A percentile compares a stretch with the other conserved stretches of the same genome.
Evolutionary conservation across 1,139 yeast species (phyloP).

Genomic region (Candida sp.): DNA sequence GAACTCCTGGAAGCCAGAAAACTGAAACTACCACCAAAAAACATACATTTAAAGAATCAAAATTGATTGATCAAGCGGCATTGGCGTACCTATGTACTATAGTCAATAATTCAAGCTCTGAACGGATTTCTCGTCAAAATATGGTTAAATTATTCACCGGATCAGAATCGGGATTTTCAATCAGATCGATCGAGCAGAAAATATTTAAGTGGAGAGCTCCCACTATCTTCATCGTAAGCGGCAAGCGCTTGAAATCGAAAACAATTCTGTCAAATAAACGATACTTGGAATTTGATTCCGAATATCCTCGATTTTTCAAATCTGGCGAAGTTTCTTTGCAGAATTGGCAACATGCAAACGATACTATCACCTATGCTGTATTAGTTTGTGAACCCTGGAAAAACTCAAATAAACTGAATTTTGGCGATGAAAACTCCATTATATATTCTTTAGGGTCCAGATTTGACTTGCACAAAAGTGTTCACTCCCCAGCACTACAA

Average conservation of each 20-base stretch:
- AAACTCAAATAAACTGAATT: conserved; percentile 64
- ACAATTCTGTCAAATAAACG: conserved; percentile 42
- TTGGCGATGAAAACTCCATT: conserved; percentile 57
- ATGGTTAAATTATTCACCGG: conserved; percentile 70
- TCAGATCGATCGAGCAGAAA: conserved; percentile 80
- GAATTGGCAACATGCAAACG: conserved; percentile 34
- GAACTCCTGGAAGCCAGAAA: conserved; percentile 1
- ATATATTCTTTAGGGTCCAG: conserved; percentile 67
- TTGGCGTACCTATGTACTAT: conserved; percentile 40
- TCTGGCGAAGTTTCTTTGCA: conserved; percentile 25
- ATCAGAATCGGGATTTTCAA: conserved; percentile 76
- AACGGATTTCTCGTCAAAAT: conserved; percentile 31
- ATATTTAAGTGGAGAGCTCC: conserved; percentile 93
- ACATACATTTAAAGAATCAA: conserved; percentile 26
- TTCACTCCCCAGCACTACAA: conserved; percentile 23
- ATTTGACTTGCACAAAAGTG: conserved; percentile 51
- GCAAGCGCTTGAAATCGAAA: conserved; percentile 47
- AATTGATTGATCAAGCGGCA: conserved; percentile 36
- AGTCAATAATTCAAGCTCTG: conserved; percentile 15
- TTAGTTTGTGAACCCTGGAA: conserved; percentile 74
- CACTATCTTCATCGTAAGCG: conserved; percentile 66
- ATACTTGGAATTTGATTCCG: conserved; percentile 47
- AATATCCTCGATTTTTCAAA: conserved; percentile 48
- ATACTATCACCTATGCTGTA: conserved; percentile 56
- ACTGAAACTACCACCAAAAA: conserved; percentile 6